These are phyloP conservation scores for Nicotiana otophora DNA, from an alignment of 257 asterid species.

Conservation along the genomic window DNA sequence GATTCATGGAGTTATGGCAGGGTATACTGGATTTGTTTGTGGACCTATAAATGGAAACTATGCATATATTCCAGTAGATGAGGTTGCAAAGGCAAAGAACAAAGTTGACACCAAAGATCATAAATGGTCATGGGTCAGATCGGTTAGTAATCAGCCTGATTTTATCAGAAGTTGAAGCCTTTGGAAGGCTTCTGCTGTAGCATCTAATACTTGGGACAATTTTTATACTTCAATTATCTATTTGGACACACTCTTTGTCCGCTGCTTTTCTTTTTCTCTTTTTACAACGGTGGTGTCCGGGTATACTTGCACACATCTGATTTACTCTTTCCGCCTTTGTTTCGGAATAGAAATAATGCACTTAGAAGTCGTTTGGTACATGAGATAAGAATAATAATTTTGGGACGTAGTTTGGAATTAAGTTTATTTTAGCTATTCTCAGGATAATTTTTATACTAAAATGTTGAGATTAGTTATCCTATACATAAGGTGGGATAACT, in stretches of 20 bases:
- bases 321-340: no score
- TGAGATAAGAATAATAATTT: no score
- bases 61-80: slow-evolving; percentile 72
- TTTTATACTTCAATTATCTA: neutral
- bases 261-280: no score
- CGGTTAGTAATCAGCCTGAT: slow-evolving; percentile 79
- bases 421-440: no score
- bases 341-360: no score
- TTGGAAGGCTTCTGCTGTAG: neutral
- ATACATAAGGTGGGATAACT: no score
- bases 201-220: neutral
- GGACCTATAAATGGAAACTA: slow-evolving; percentile 73
- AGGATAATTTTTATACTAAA: no score
- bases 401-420: no score
- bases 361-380: no score
- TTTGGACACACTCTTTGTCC: neutral
- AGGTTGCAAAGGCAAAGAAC: slow-evolving; percentile 59
- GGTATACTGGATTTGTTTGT: slow-evolving; percentile 66
- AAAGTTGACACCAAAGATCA: slow-evolving; percentile 57
- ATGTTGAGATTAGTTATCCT: no score
- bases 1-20: slow-evolving; percentile 86
- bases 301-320: no score
- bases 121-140: slow-evolving; percentile 89
- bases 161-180: slow-evolving; percentile 16
- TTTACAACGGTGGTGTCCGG: no score